Percentiles rank a stretch among this genome's conserved stretches.
phyloP scores from a whole-genome alignment of 495 filamentous ascomycete species.

The Bombardia bombarda region DNA sequence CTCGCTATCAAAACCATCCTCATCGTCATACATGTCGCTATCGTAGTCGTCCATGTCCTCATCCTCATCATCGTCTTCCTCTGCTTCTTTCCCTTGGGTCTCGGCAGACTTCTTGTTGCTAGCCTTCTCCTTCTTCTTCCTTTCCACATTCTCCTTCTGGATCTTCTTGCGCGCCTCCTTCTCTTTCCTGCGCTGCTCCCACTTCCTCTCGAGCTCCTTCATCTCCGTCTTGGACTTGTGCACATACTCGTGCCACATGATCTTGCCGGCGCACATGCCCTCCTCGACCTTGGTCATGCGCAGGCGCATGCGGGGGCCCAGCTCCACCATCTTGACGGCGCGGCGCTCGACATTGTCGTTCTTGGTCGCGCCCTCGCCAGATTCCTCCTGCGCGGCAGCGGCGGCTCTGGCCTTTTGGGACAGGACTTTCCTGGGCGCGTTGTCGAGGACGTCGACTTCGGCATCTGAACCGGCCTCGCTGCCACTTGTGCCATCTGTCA shows the following conservation, averaged over 20 bases:
- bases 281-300: constrained; percentile 95
- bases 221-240: constrained; percentile 73
- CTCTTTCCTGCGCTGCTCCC: constrained; percentile 68
- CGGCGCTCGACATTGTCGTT: constrained; percentile 60
- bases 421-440: constrained; percentile 60
- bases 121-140: constrained; percentile 55
- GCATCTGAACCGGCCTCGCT: constrained; percentile 91
- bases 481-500: constrained; percentile 73
- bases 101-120: constrained; percentile 40
- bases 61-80: constrained; percentile 52
- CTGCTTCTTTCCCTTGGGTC: constrained; percentile 36
- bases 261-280: constrained; percentile 78
- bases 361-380: constrained; percentile 23
- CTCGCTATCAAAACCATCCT: constrained; percentile 49
- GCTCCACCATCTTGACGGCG: constrained; percentile 82
- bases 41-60: constrained; percentile 53
- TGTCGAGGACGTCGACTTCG: constrained; percentile 84
- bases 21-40: constrained; percentile 48
- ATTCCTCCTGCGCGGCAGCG: constrained; percentile 18
- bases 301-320: constrained; percentile 84
- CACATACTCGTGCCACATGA: constrained; percentile 96
- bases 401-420: constrained; percentile 48
- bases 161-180: constrained; percentile 73
- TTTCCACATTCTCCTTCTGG: constrained; percentile 82
- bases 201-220: constrained; percentile 66